A percentile compares a stretch with the other conserved stretches of the same genome.
Evolutionary conservation across 2,329 filamentous ascomycete species (phyloP).

Genomic region (Botrytis fragariae): DNA sequence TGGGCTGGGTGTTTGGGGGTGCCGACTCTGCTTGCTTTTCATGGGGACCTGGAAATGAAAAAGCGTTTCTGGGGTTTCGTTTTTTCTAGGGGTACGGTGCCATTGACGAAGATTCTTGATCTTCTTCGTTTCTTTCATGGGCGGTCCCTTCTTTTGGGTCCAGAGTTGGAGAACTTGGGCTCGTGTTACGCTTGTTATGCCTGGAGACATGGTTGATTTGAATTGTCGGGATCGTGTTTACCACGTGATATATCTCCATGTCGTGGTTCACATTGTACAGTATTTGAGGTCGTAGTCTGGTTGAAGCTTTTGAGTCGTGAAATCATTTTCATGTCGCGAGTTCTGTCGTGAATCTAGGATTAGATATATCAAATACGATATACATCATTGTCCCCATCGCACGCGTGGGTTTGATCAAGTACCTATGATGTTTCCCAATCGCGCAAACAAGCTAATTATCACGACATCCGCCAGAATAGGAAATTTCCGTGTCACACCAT

Average conservation of each 20-base stretch:
- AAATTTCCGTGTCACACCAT: slow-evolving; percentile 24
- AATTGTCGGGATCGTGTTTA: slow-evolving; percentile 1
- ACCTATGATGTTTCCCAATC: background rate
- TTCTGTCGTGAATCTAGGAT: background rate
- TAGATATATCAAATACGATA: background rate
- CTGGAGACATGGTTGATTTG: background rate
- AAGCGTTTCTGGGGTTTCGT: background rate
- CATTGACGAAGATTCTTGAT: background rate
- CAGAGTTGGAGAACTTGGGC: background rate
- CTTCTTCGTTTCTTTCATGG: background rate
- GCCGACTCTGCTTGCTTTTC: background rate
- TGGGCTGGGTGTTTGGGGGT: background rate
- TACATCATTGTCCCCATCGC: background rate
- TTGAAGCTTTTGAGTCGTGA: background rate
- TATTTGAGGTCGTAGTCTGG: background rate
- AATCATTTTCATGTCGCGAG: background rate
- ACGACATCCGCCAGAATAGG: slow-evolving; percentile 29
- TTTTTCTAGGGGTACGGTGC: background rate
- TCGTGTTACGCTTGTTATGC: background rate
- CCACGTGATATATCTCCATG: background rate
- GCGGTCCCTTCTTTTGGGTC: slow-evolving; percentile 4
- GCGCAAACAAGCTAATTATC: slow-evolving; percentile 21
- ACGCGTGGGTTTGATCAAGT: background rate
- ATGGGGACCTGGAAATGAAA: background rate
- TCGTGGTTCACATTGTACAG: background rate